Percentiles rank a stretch among this genome's conserved stretches.
phyloP scores from a whole-genome alignment of 805 yeast species.

The Kuraishia cidri region DNA sequence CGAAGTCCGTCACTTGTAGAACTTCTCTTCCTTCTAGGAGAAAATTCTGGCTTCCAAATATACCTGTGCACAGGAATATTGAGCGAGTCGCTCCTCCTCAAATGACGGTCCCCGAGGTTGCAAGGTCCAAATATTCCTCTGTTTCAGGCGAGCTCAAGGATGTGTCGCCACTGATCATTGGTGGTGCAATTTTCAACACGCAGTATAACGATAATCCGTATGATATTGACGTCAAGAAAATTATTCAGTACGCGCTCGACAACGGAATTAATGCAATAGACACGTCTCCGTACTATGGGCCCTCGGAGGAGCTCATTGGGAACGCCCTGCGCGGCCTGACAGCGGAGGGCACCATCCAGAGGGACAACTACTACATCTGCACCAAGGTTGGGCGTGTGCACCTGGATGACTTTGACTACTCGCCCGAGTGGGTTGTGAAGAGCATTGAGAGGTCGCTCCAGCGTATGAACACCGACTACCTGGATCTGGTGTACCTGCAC shows the following conservation, averaged over 20 bases:
- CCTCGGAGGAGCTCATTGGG: constrained; percentile 73
- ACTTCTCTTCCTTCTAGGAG: no score
- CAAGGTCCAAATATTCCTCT: no score
- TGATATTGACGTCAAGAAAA: constrained; percentile 43
- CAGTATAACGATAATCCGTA: constrained; percentile 71
- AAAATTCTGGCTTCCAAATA: no score
- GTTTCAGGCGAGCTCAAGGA: constrained; percentile 17
- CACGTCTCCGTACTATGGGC: constrained; percentile 92
- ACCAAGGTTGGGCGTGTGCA: constrained; percentile 81
- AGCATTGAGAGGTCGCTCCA: constrained; percentile 62
- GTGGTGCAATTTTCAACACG: constrained; percentile 83
- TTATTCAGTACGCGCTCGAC: constrained; percentile 51
- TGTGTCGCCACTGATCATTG: constrained; percentile 58
- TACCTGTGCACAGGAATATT: no score
- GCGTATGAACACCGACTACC: constrained; percentile 55
- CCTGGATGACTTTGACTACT: constrained; percentile 67
- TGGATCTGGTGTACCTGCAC: constrained; percentile 82
- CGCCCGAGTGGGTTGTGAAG: constrained; percentile 44
- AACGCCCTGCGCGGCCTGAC: constrained; percentile 37
- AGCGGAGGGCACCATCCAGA: constrained; percentile 28
- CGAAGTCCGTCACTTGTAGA: no score
- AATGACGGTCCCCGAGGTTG: no score
- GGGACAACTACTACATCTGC: constrained; percentile 62
- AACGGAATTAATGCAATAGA: constrained; percentile 74
- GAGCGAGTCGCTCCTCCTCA: no score